These are phyloP conservation scores for Starmera dryadoides DNA, from an alignment of 805 yeast genomes.

Conservation along the genomic window DNA sequence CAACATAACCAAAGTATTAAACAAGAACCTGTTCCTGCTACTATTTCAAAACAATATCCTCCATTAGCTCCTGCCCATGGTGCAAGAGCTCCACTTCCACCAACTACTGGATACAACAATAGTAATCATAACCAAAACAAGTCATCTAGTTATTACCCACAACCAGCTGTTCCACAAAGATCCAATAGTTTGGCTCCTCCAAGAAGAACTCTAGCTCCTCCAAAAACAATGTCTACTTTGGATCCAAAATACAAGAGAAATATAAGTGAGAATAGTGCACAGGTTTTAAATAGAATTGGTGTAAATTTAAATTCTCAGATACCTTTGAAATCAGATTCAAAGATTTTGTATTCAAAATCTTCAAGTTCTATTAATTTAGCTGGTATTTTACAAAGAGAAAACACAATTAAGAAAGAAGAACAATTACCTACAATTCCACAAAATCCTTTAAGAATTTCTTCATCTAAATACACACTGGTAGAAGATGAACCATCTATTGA, in stretches of 20 bases:
- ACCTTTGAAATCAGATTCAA: constrained; percentile 11
- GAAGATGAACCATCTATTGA: constrained; percentile 6
- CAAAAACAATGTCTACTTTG: constrained; percentile 7
- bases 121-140: too few species aligned
- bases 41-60: background rate
- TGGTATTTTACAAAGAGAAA: constrained; percentile 10
- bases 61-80: background rate
- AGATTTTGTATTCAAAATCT: constrained; percentile 20
- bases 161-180: background rate
- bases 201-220: background rate
- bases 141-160: too few species aligned
- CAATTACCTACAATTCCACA: constrained; percentile 3
- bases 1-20: background rate
- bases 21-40: background rate
- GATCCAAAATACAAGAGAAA: constrained; percentile 17
- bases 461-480: constrained; percentile 18
- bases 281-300: constrained; percentile 8
- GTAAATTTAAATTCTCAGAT: constrained; percentile 11
- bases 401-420: background rate
- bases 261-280: constrained; percentile 11
- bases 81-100: background rate
- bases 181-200: background rate
- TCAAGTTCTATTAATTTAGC: constrained; percentile 20
- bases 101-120: background rate
- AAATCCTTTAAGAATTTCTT: constrained; percentile 9